Conservation (phyloP, 148 eudicot species). For the Rhododendron simsii region DNA sequence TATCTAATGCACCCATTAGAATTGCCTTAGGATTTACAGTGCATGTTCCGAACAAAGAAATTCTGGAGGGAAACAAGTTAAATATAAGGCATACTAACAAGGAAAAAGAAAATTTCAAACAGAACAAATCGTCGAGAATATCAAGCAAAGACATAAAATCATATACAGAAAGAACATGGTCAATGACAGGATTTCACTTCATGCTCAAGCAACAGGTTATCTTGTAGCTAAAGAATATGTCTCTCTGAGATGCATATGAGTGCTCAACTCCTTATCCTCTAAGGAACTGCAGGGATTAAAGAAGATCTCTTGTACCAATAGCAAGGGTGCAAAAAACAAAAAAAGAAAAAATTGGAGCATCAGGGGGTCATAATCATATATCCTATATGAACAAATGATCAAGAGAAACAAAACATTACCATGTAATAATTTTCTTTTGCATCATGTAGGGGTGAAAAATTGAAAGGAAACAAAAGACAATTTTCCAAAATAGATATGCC, state of each 20-base stretch:
- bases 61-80: background rate
- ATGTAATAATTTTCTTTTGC: background rate
- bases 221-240: background rate
- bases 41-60: background rate
- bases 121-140: background rate
- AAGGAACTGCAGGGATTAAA: background rate
- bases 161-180: background rate
- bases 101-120: background rate
- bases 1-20: background rate
- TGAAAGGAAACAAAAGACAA: background rate
- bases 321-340: background rate
- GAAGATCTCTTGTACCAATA: background rate
- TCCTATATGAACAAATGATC: background rate
- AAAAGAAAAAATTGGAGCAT: background rate
- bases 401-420: background rate
- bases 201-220: background rate
- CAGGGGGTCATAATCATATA: background rate
- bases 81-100: background rate
- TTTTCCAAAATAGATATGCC: background rate
- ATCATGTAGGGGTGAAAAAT: background rate
- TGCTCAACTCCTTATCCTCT: background rate
- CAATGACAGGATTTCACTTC: background rate
- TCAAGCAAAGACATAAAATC: background rate
- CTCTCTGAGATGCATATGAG: background rate
- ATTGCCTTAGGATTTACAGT: background rate